These are phyloP conservation scores for Lachnellula hyalina DNA, from an alignment of 2,329 filamentous ascomycete species.

Conservation along the genomic window DNA sequence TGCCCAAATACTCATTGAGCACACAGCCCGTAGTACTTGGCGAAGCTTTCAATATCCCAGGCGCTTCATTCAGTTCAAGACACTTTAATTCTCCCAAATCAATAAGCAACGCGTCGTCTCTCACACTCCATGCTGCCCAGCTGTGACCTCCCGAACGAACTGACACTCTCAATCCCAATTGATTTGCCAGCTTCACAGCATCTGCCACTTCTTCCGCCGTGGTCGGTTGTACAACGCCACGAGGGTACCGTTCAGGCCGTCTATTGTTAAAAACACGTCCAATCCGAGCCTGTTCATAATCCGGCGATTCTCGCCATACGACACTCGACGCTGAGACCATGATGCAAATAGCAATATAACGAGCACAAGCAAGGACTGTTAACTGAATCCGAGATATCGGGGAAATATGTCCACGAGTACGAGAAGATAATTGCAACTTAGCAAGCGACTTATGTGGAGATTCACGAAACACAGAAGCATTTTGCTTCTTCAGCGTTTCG, in stretches of 20 bases:
- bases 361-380: neutral
- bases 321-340: neutral
- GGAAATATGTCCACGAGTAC: neutral
- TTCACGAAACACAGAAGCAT: too few relatives aligned
- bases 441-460: neutral
- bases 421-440: neutral
- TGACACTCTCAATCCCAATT: conserved; percentile 35
- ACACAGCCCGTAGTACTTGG: conserved; percentile 43
- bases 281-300: conserved; percentile 35
- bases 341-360: neutral
- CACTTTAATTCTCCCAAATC: conserved; percentile 35
- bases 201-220: conserved; percentile 32
- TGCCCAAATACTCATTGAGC: conserved; percentile 37
- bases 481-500: too few relatives aligned
- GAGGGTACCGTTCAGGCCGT: conserved; percentile 36
- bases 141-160: conserved; percentile 45
- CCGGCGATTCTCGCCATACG: neutral
- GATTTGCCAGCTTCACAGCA: conserved; percentile 35
- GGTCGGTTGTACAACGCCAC: conserved; percentile 38
- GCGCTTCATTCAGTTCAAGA: conserved; percentile 37
- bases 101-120: conserved; percentile 41
- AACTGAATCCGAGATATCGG: neutral
- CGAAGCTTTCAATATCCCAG: conserved; percentile 37
- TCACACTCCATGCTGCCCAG: conserved; percentile 45
- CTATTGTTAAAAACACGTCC: conserved; percentile 42